Conservation (phyloP, 768 basidiomycete genomes). For the Kwoniella botswanensis region DNA sequence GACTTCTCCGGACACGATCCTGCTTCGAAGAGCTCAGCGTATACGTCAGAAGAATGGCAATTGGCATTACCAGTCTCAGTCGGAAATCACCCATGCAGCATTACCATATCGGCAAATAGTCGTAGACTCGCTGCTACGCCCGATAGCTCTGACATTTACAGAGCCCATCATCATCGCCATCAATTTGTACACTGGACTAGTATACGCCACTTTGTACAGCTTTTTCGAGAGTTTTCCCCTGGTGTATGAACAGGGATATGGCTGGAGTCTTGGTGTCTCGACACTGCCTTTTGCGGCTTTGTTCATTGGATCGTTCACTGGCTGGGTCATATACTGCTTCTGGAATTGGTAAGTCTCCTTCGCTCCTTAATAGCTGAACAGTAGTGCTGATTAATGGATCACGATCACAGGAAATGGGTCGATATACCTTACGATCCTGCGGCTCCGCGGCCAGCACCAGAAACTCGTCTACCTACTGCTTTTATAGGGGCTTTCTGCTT, state of each 20-base stretch:
- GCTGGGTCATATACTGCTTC: conserved; percentile 33
- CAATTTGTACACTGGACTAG: conserved; percentile 53
- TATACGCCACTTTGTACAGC: conserved; percentile 44
- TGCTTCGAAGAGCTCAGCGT: conserved; percentile 37
- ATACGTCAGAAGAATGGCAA: conserved; percentile 34
- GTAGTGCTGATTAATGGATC: neutral
- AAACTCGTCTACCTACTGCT: conserved; percentile 22
- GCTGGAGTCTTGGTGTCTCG: conserved; percentile 34
- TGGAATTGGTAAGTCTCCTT: conserved; percentile 26
- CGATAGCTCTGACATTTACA: conserved; percentile 36
- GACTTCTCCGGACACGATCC: conserved; percentile 41
- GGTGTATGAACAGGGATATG: conserved; percentile 48
- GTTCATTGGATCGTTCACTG: conserved; percentile 35
- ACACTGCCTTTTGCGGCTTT: conserved; percentile 49
- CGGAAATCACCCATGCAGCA: conserved; percentile 27
- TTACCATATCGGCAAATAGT: conserved; percentile 17
- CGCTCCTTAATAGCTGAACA: neutral
- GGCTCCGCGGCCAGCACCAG: conserved; percentile 9
- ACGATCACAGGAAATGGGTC: conserved; percentile 4
- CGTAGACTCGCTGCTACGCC: conserved; percentile 28
- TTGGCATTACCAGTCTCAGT: conserved; percentile 21
- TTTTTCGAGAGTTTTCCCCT: conserved; percentile 57
- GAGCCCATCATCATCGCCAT: conserved; percentile 55
- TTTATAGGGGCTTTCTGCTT: conserved; percentile 27
- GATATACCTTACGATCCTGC: conserved; percentile 1